Conservation (phyloP, 352 stramenopile species). For the Elongisporangium anandrum region DNA sequence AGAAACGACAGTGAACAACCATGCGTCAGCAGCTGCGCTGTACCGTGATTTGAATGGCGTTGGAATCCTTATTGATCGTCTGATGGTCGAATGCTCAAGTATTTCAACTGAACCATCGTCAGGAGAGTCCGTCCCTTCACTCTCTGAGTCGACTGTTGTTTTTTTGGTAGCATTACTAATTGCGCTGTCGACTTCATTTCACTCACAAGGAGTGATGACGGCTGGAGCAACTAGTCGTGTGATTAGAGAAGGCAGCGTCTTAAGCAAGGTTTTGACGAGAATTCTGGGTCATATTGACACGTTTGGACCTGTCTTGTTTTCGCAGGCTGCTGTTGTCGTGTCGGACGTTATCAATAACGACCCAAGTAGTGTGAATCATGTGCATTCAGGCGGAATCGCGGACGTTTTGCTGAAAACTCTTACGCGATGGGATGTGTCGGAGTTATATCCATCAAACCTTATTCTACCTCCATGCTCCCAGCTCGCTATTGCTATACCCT, state of each 20-base stretch:
- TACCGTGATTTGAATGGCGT: conserved; percentile 86
- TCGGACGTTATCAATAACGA: conserved; percentile 98
- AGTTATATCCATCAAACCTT: conserved; percentile 42
- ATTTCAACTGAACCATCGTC: conserved; percentile 11
- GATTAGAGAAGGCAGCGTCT: conserved; percentile 81
- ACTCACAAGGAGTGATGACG: conserved; percentile 86
- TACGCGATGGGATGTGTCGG: conserved; percentile 69
- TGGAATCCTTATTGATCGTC: conserved; percentile 74
- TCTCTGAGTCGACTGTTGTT: conserved; percentile 57
- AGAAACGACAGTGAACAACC: conserved; percentile 77
- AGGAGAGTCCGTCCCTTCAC: neutral
- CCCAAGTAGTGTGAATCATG: conserved; percentile 92
- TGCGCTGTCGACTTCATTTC: conserved; percentile 82
- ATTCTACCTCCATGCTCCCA: conserved; percentile 86
- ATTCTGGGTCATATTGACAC: conserved; percentile 88
- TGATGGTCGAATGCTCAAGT: conserved; percentile 49
- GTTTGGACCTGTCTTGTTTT: conserved; percentile 93
- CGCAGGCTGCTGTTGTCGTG: conserved; percentile 90
- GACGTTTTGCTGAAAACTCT: conserved; percentile 91
- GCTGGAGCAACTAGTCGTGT: conserved; percentile 77
- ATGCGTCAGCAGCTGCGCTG: conserved; percentile 58
- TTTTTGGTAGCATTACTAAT: conserved; percentile 66
- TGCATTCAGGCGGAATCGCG: conserved; percentile 91
- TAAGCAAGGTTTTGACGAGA: conserved; percentile 87
- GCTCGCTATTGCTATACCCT: conserved; percentile 93